Percentiles rank a stretch among this genome's conserved stretches.
These are phyloP conservation scores for Physcia stellaris DNA, from an alignment of 495 filamentous ascomycete genomes.

Conservation along the genomic window DNA sequence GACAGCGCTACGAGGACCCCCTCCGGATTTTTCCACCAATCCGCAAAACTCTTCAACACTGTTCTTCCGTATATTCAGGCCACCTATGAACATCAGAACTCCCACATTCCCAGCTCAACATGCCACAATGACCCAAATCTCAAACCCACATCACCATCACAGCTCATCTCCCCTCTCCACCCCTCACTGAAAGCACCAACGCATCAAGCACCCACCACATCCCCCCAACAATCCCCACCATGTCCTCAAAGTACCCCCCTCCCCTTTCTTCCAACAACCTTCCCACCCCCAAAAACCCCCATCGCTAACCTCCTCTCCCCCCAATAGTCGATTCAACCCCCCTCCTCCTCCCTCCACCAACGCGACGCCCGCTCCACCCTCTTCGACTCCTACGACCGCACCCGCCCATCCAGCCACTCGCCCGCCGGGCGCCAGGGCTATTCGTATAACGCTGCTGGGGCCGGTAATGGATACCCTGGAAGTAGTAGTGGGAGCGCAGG, in stretches of 20 bases:
- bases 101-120: too few species aligned
- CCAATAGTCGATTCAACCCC: conserved; percentile 32
- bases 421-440: conserved; percentile 40
- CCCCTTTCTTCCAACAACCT: conserved; percentile 1
- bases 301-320: not conserved
- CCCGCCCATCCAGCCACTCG: conserved; percentile 32
- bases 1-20: too few species aligned
- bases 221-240: too few species aligned
- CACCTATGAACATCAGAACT: too few species aligned
- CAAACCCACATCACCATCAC: conserved; percentile 7
- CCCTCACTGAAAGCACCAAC: conserved; percentile 25
- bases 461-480: conserved; percentile 24
- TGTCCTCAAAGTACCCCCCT: conserved; percentile 6
- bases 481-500: conserved; percentile 25
- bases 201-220: too few species aligned
- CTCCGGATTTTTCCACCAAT: too few species aligned
- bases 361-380: conserved; percentile 80
- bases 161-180: conserved; percentile 11
- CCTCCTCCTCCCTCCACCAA: conserved; percentile 52
- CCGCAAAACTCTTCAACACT: too few species aligned
- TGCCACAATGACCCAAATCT: not conserved
- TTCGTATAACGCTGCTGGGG: conserved; percentile 43
- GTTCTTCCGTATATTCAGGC: too few species aligned
- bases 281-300: not conserved
- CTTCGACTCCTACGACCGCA: conserved; percentile 68